Evolutionary conservation across 768 basidiomycete species (phyloP).

Genomic region (Tylopilus cervinicoccineus): DNA sequence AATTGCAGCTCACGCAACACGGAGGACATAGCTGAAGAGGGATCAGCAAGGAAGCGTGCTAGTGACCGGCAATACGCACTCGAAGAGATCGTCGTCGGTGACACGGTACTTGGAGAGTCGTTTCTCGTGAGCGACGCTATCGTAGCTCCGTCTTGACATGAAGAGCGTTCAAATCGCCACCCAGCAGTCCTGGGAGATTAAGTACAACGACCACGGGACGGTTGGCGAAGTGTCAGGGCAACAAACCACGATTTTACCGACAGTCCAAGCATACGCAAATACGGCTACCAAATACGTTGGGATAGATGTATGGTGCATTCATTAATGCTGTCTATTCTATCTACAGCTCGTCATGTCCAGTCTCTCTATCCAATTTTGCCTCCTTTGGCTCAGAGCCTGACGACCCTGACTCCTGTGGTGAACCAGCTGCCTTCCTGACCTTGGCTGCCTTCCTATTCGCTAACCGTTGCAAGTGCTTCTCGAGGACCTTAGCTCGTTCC

Average conservation of each 20-base stretch:
- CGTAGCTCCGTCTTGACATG: conserved; percentile 75
- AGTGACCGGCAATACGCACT: conserved; percentile 45
- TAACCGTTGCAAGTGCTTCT: conserved; percentile 66
- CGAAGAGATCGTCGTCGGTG: conserved; percentile 82
- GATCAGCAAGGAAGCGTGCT: conserved; percentile 4
- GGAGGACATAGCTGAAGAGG: conserved; percentile 64
- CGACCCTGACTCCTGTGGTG: conserved; percentile 12
- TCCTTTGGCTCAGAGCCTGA: conserved; percentile 17
- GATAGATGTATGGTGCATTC: too few relatives aligned
- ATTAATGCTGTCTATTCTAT: conserved; percentile 16
- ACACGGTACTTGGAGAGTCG: conserved; percentile 73
- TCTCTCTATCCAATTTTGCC: conserved; percentile 14
- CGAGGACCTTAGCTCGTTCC: conserved; percentile 73
- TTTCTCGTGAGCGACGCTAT: conserved; percentile 65
- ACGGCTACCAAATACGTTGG: neutral
- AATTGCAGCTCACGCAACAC: conserved; percentile 66
- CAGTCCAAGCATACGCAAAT: conserved; percentile 2
- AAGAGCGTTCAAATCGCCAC: conserved; percentile 15
- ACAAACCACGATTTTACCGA: conserved; percentile 3
- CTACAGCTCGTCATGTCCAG: conserved; percentile 31
- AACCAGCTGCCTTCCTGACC: conserved; percentile 42
- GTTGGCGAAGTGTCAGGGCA: neutral
- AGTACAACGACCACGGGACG: neutral
- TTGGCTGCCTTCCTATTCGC: conserved; percentile 68
- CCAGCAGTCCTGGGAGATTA: neutral